These are phyloP conservation scores for Xylaria multiplex DNA, from an alignment of 2,329 filamentous ascomycete species.

Conservation along the genomic window DNA sequence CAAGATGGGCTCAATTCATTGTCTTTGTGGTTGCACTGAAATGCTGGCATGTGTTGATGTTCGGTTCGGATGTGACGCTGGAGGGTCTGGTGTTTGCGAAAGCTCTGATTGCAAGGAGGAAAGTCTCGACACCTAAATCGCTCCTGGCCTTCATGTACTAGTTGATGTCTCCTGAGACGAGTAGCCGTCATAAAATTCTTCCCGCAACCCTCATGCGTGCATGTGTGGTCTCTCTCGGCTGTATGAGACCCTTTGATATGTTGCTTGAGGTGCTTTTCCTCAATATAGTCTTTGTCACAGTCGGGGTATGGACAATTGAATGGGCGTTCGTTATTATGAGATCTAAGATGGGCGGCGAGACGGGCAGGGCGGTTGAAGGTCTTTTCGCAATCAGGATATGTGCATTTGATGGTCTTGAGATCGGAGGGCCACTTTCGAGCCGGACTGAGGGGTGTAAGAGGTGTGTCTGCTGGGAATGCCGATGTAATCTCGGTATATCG, in stretches of 20 bases:
- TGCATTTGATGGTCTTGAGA: constrained; percentile 81
- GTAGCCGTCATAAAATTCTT: constrained; percentile 86
- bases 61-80: constrained; percentile 82
- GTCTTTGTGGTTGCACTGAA: constrained; percentile 68
- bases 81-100: constrained; percentile 87
- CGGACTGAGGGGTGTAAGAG: constrained; percentile 62
- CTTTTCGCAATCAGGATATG: constrained; percentile 78
- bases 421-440: constrained; percentile 71
- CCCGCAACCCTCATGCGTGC: constrained; percentile 75
- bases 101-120: constrained; percentile 77
- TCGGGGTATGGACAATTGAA: constrained; percentile 75
- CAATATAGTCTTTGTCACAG: constrained; percentile 86
- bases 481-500: constrained; percentile 38
- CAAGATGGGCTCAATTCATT: constrained; percentile 58
- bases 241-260: constrained; percentile 87
- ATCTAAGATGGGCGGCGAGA: constrained; percentile 81
- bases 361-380: constrained; percentile 88
- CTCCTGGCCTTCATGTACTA: constrained; percentile 81
- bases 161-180: constrained; percentile 78
- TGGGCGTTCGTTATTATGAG: constrained; percentile 85
- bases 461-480: constrained; percentile 51
- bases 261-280: constrained; percentile 85
- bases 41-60: constrained; percentile 78
- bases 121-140: constrained; percentile 78
- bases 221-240: constrained; percentile 74